A percentile compares a stretch with the other conserved stretches of the same genome.
Conservation (phyloP, 345 rosid species). For the Linum usitatissimum region DNA sequence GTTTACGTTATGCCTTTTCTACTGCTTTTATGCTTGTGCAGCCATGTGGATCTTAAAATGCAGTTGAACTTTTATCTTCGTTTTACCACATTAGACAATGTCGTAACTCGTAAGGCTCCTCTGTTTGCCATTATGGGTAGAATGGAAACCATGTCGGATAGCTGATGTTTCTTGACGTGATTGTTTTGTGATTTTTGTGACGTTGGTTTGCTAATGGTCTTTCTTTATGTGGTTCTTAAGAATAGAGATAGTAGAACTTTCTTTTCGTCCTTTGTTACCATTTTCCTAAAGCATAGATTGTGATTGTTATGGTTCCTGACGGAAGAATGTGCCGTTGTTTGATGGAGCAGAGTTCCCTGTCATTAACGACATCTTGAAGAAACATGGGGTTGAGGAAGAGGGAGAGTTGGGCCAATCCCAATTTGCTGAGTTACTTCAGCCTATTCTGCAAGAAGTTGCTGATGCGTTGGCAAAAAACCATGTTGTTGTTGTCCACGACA, state of each 20-base stretch:
- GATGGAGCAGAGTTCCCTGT: constrained; percentile 48
- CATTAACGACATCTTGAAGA: constrained; percentile 60
- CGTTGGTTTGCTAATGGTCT: too few relatives aligned
- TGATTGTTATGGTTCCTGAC: not conserved
- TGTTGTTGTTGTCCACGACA: constrained; percentile 34
- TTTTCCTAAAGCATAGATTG: not conserved
- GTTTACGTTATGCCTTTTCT: not conserved
- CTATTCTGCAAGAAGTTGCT: constrained; percentile 61
- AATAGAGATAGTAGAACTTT: not conserved
- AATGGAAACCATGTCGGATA: not conserved
- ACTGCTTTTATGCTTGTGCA: too few relatives aligned
- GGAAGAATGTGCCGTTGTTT: constrained; percentile 1
- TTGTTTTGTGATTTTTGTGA: not conserved
- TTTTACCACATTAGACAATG: not conserved
- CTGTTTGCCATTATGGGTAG: not conserved
- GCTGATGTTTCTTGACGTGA: not conserved
- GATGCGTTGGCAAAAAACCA: constrained; percentile 46
- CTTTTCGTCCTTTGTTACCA: not conserved
- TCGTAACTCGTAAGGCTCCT: too few relatives aligned
- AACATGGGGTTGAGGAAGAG: constrained; percentile 60
- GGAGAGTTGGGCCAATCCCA: constrained; percentile 81
- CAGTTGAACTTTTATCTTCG: not conserved
- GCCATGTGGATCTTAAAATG: not conserved
- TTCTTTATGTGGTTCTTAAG: not conserved
- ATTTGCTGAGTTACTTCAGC: constrained; percentile 70